These are phyloP conservation scores for Nematodospora valgi DNA, from an alignment of 805 yeast genomes.

Conservation along the genomic window DNA sequence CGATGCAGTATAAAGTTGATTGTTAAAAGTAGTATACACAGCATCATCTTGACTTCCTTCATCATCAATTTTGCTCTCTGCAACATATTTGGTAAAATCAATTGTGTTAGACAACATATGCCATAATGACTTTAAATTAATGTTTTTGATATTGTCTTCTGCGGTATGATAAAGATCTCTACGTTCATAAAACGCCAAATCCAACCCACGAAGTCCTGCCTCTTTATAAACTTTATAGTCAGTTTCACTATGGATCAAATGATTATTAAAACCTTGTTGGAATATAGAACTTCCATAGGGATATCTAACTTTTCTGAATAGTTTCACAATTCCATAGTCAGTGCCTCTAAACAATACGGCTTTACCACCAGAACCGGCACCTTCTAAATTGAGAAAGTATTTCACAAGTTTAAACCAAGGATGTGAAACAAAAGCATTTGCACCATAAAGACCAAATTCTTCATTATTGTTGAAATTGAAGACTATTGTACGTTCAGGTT, in stretches of 20 bases:
- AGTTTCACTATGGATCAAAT: slow-evolving; percentile 74
- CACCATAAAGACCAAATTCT: slow-evolving; percentile 85
- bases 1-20: slow-evolving; percentile 55
- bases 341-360: slow-evolving; percentile 83
- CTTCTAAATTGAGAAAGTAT: slow-evolving; percentile 80
- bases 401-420: slow-evolving; percentile 63
- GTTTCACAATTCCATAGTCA: slow-evolving; percentile 65
- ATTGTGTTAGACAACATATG: slow-evolving; percentile 76
- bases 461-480: slow-evolving; percentile 89
- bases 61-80: slow-evolving; percentile 27
- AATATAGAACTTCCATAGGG: slow-evolving; percentile 81
- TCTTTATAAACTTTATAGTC: slow-evolving; percentile 72
- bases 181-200: slow-evolving; percentile 85
- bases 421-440: slow-evolving; percentile 66
- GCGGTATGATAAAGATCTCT: slow-evolving; percentile 80
- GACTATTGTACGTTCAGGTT: slow-evolving; percentile 68
- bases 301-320: slow-evolving; percentile 49
- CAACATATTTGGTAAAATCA: slow-evolving; percentile 51
- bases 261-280: slow-evolving; percentile 80
- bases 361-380: slow-evolving; percentile 89
- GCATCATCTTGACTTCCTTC: slow-evolving; percentile 40
- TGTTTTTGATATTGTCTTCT: slow-evolving; percentile 63
- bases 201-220: slow-evolving; percentile 78
- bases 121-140: slow-evolving; percentile 69
- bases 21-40: slow-evolving; percentile 63